Evolutionary conservation across 192 early-diverging fungal species (phyloP).

Genomic region (Backusella luteola): DNA sequence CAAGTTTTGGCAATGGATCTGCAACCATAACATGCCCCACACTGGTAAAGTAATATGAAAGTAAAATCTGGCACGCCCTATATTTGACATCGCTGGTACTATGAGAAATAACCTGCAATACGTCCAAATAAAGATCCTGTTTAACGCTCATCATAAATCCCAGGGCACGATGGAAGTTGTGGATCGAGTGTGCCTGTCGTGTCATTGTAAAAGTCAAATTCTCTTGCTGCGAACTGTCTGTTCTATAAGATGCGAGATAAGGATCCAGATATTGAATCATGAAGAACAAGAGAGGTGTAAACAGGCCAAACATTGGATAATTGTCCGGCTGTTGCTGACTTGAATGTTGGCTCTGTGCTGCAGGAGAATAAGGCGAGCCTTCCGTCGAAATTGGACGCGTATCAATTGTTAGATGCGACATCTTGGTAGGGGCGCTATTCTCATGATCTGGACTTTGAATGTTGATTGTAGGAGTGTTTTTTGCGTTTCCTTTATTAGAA

Average conservation of each 20-base stretch:
- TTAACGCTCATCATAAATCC: constrained; percentile 46
- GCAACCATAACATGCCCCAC: constrained; percentile 46
- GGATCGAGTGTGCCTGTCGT: constrained; percentile 32
- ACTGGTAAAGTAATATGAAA: constrained; percentile 42
- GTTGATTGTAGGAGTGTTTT: constrained; percentile 30
- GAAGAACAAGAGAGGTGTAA: constrained; percentile 45
- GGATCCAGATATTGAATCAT: constrained; percentile 48
- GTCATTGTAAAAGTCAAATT: constrained; percentile 10
- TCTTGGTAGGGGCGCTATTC: neutral
- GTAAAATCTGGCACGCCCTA: constrained; percentile 41
- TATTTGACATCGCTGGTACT: constrained; percentile 29
- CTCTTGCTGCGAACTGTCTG: neutral
- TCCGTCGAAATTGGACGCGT: constrained; percentile 12
- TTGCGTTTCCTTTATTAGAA: neutral
- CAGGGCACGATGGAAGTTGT: constrained; percentile 48
- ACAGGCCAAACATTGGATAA: constrained; percentile 46
- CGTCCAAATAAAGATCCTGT: constrained; percentile 47
- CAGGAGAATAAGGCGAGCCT: constrained; percentile 22
- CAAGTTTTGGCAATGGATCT: constrained; percentile 33
- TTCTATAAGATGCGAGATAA: constrained; percentile 23
- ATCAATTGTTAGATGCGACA: constrained; percentile 27
- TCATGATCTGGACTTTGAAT: constrained; percentile 30
- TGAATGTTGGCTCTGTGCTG: constrained; percentile 34
- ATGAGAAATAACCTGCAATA: constrained; percentile 52
- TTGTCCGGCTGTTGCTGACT: constrained; percentile 34